Conservation (phyloP, 1,284 basidiomycete genomes). For the Anthracocystis panici-leucophaei region DNA sequence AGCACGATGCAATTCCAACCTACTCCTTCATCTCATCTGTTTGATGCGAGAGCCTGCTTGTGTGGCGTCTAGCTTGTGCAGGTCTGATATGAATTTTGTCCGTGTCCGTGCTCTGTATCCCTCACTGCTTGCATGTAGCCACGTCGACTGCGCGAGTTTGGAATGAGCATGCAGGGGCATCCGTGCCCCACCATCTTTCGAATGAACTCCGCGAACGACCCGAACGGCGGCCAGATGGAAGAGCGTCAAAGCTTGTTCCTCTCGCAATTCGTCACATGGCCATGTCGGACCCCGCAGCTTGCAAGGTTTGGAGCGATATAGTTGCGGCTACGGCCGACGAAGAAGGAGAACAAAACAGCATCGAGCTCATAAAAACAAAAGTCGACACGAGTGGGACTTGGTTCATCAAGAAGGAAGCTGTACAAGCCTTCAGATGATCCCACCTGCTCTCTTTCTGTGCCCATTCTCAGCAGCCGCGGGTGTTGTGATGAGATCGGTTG, state of each 20-base stretch:
- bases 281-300: not conserved
- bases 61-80: not conserved
- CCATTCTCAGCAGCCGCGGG: not conserved
- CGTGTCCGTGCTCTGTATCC: not conserved
- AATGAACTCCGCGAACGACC: slow-evolving; percentile 1
- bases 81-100: not conserved
- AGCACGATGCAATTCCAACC: too few species aligned
- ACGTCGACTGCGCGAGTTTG: not conserved
- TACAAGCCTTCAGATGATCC: not conserved
- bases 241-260: not conserved
- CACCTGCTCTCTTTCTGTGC: not conserved
- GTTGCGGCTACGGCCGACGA: not conserved
- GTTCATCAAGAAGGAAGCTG: not conserved
- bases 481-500: not conserved
- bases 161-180: slow-evolving; percentile 6
- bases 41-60: too few species aligned
- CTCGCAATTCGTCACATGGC: not conserved
- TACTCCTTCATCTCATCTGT: not conserved
- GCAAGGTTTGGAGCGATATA: not conserved
- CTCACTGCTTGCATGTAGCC: not conserved
- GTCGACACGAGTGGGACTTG: slow-evolving; percentile 1
- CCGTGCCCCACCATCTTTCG: slow-evolving; percentile 10
- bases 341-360: slow-evolving; percentile 2
- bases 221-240: not conserved
- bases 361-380: not conserved